phyloP scores from a whole-genome alignment of 2,329 filamentous ascomycete genomes.

The Passalora sequoiae region DNA sequence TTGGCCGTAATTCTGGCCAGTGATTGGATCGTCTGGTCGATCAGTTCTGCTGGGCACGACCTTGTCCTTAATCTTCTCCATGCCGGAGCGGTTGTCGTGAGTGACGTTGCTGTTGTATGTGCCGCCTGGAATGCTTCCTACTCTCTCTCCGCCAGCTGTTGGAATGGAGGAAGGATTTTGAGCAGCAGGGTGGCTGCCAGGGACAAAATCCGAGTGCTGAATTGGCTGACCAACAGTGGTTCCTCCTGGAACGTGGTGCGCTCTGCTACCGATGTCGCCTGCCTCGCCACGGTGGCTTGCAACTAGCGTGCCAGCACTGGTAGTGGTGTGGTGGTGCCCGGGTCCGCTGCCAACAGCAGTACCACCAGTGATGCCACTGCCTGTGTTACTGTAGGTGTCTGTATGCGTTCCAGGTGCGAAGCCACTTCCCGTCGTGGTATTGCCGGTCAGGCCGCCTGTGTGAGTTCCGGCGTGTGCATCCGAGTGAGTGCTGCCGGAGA shows the following conservation, averaged over 20 bases:
- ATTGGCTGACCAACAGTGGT: constrained; percentile 1
- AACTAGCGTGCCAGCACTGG: constrained; percentile 3
- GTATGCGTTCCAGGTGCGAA: not conserved
- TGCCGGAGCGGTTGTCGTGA: constrained; percentile 2
- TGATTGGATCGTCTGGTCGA: constrained; percentile 2
- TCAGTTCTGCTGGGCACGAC: not conserved
- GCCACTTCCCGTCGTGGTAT: not conserved
- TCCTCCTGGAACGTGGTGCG: constrained; percentile 4
- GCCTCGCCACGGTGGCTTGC: constrained; percentile 11
- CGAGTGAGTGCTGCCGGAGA: not conserved
- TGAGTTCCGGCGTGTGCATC: constrained; percentile 1
- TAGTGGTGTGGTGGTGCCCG: constrained; percentile 1
- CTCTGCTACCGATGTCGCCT: constrained; percentile 7
- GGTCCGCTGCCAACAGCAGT: constrained; percentile 6
- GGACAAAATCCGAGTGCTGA: constrained; percentile 10
- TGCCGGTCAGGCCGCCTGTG: constrained; percentile 1
- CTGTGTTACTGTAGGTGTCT: not conserved
- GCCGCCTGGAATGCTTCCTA: constrained; percentile 17
- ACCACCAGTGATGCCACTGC: constrained; percentile 9
- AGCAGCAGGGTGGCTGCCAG: constrained; percentile 14
- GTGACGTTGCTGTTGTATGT: constrained; percentile 3
- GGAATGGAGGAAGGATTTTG: constrained; percentile 29
- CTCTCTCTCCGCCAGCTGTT: constrained; percentile 25
- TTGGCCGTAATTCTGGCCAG: constrained; percentile 8
- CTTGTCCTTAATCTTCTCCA: constrained; percentile 7